phyloP scores from a whole-genome alignment of 2,329 filamentous ascomycete genomes.

The Hypoxylon sp. region DNA sequence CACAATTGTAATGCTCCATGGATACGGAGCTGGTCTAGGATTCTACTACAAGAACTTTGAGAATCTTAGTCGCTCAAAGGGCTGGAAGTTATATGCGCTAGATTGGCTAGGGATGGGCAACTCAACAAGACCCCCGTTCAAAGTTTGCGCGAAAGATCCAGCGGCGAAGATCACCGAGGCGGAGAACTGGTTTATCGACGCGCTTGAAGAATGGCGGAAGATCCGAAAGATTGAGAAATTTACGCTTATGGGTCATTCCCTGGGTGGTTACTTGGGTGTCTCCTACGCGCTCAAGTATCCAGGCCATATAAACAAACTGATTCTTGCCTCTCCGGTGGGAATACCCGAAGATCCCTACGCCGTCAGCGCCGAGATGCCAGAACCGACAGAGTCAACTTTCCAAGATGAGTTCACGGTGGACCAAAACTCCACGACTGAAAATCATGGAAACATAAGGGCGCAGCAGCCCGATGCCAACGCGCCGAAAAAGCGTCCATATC shows the following conservation, averaged over 20 bases:
- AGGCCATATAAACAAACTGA: slow-evolving; percentile 92
- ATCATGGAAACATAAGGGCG: slow-evolving; percentile 45
- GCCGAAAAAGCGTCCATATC: slow-evolving; percentile 64
- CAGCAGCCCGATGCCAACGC: slow-evolving; percentile 45
- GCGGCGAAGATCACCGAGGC: slow-evolving; percentile 85
- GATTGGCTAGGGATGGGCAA: slow-evolving; percentile 96
- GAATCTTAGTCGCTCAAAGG: slow-evolving; percentile 76
- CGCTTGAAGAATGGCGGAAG: slow-evolving; percentile 93
- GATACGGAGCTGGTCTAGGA: slow-evolving; percentile 93
- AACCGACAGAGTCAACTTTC: slow-evolving; percentile 76
- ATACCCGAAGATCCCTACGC: slow-evolving; percentile 95
- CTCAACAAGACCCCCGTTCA: slow-evolving; percentile 83
- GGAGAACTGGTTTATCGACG: slow-evolving; percentile 95
- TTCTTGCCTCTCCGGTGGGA: slow-evolving; percentile 92
- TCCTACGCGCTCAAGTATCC: slow-evolving; percentile 98
- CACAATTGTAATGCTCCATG: slow-evolving; percentile 93
- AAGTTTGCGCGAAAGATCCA: slow-evolving; percentile 81
- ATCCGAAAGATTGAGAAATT: slow-evolving; percentile 90
- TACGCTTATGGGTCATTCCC: slow-evolving; percentile 89
- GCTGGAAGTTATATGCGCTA: slow-evolving; percentile 92
- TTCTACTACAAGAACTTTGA: slow-evolving; percentile 99
- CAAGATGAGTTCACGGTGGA: slow-evolving; percentile 83
- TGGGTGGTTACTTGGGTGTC: slow-evolving; percentile 94
- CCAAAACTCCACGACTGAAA: slow-evolving; percentile 56
- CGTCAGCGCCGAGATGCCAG: slow-evolving; percentile 80